A percentile compares a stretch with the other conserved stretches of the same genome.
Conservation (phyloP, 2,329 filamentous ascomycete genomes). For the Aureobasidium sp. region DNA sequence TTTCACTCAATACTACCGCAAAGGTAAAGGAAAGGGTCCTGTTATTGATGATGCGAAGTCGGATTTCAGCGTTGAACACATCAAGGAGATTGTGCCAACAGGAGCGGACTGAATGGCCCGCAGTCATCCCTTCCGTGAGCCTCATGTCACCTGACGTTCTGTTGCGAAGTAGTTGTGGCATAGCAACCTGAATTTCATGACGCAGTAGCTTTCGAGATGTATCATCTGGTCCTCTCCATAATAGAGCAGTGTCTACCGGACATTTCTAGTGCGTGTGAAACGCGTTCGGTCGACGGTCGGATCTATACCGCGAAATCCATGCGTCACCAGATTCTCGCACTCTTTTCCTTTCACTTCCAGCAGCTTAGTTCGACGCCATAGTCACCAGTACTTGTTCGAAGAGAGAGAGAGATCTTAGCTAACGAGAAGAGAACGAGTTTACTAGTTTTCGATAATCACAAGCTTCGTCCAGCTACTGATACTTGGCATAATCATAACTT, state of each 20-base stretch:
- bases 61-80: conserved; percentile 2
- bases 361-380: too few species aligned
- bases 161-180: neutral
- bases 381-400: too few species aligned
- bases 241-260: too few species aligned
- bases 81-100: neutral
- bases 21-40: neutral
- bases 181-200: too few species aligned
- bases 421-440: neutral
- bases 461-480: neutral
- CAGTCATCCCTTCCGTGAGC: neutral
- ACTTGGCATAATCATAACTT: neutral
- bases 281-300: too few species aligned
- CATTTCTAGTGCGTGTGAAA: too few species aligned
- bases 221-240: too few species aligned
- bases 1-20: conserved; percentile 21
- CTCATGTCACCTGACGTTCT: neutral
- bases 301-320: too few species aligned
- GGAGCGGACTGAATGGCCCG: neutral
- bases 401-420: neutral
- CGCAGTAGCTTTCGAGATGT: too few species aligned
- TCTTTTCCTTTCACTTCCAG: too few species aligned
- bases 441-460: neutral
- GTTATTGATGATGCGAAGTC: neutral
- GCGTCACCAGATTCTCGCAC: too few species aligned